Evolutionary conservation across 2,329 filamentous ascomycete genomes (phyloP).

Genomic region (Colletotrichum lini): DNA sequence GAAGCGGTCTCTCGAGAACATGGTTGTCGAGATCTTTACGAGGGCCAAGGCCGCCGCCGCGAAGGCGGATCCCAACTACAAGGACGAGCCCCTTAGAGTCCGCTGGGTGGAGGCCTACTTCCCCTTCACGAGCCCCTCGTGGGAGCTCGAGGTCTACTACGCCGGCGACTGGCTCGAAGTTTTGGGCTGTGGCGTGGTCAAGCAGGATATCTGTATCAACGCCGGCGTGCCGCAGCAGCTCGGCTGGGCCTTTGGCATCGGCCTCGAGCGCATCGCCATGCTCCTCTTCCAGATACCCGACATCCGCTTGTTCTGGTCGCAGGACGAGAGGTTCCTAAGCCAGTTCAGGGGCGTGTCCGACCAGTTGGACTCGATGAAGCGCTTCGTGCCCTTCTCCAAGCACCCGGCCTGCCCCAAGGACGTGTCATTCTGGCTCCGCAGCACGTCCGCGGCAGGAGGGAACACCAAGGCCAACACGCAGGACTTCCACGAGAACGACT

Average conservation of each 20-base stretch:
- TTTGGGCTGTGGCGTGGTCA: slow-evolving; percentile 90
- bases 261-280: slow-evolving; percentile 97
- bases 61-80: slow-evolving; percentile 62
- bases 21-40: slow-evolving; percentile 91
- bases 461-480: slow-evolving; percentile 56
- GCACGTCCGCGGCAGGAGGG: slow-evolving; percentile 63
- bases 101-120: slow-evolving; percentile 98
- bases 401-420: slow-evolving; percentile 92
- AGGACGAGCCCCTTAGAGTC: slow-evolving; percentile 82
- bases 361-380: slow-evolving; percentile 63
- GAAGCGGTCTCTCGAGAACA: slow-evolving; percentile 88
- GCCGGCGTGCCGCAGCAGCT: slow-evolving; percentile 82
- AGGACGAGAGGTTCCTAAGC: slow-evolving; percentile 84
- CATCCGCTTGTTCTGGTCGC: slow-evolving; percentile 96
- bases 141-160: slow-evolving; percentile 97
- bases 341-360: slow-evolving; percentile 81
- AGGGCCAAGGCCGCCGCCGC: slow-evolving; percentile 78
- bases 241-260: slow-evolving; percentile 96
- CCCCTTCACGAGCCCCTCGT: slow-evolving; percentile 95
- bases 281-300: slow-evolving; percentile 96
- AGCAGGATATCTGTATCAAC: slow-evolving; percentile 84
- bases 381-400: slow-evolving; percentile 91
- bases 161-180: slow-evolving; percentile 96
- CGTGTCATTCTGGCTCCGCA: slow-evolving; percentile 89
- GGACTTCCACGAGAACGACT: slow-evolving; percentile 91